Conservation (phyloP, 306 rosid species). For the Rubus parviflorus region DNA sequence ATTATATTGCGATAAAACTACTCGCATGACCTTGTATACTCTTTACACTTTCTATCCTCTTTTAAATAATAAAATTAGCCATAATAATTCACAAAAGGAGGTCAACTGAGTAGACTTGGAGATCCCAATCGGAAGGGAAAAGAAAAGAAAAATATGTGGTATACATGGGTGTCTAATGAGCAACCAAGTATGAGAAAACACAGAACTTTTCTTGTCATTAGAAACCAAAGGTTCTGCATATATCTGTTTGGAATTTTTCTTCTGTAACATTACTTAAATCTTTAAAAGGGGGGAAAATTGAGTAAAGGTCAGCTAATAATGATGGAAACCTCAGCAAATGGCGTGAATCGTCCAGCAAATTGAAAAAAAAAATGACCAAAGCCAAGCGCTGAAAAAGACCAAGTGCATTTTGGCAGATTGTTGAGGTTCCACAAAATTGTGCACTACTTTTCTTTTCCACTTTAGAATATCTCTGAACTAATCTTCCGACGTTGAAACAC, state of each 20-base stretch:
- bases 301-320: not conserved
- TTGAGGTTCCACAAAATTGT: slow-evolving; percentile 10
- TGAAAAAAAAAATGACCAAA: not conserved
- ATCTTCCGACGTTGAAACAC: not conserved
- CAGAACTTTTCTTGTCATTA: not conserved
- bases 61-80: too few species aligned
- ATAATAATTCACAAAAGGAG: too few species aligned
- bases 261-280: not conserved
- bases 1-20: too few species aligned
- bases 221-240: not conserved
- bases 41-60: too few species aligned
- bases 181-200: not conserved
- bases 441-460: not conserved
- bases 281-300: not conserved
- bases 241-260: not conserved
- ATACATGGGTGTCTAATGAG: not conserved
- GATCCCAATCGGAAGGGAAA: too few species aligned
- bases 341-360: slow-evolving; percentile 4
- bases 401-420: not conserved
- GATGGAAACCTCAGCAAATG: slow-evolving; percentile 4
- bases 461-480: not conserved
- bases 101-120: too few species aligned
- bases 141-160: too few species aligned
- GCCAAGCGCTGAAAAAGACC: slow-evolving; percentile 2
- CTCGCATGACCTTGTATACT: too few species aligned